These are phyloP conservation scores for Zygosaccharomyces kombuchaensis DNA, from an alignment of 805 yeast species.

Conservation along the genomic window DNA sequence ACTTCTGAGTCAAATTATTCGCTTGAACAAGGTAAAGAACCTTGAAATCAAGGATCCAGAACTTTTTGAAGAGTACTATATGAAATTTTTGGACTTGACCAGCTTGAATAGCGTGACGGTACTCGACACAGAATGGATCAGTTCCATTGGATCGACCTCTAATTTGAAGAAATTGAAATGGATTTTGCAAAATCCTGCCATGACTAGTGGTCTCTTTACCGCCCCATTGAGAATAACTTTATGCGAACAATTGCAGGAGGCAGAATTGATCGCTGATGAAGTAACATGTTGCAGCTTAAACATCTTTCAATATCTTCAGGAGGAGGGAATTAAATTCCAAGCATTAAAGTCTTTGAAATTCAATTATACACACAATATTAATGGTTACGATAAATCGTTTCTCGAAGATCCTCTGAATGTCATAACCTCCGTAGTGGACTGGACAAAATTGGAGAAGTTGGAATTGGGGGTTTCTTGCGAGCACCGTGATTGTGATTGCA, in stretches of 20 bases:
- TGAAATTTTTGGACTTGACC: conserved; percentile 7
- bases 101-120: conserved; percentile 15
- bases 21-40: conserved; percentile 22
- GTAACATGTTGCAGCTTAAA: conserved; percentile 37
- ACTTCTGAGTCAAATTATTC: conserved; percentile 21
- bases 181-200: conserved; percentile 8
- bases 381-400: conserved; percentile 37
- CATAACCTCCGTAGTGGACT: conserved; percentile 33
- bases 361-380: conserved; percentile 44
- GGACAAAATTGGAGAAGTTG: conserved; percentile 36
- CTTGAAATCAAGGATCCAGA: conserved; percentile 23
- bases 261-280: conserved; percentile 33
- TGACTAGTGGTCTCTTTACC: conserved; percentile 6
- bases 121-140: conserved; percentile 10
- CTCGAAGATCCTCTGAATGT: conserved; percentile 32
- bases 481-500: conserved; percentile 43
- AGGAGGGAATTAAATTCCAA: conserved; percentile 11
- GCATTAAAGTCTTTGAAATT: conserved; percentile 37
- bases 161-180: conserved; percentile 16
- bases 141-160: conserved; percentile 10
- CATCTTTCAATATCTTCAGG: conserved; percentile 30
- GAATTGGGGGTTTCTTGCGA: conserved; percentile 56
- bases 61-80: conserved; percentile 14
- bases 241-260: conserved; percentile 14
- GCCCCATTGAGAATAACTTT: conserved; percentile 6